Conservation (phyloP, 108 stramenopile genomes). For the Nitzschia inconspicua region DNA sequence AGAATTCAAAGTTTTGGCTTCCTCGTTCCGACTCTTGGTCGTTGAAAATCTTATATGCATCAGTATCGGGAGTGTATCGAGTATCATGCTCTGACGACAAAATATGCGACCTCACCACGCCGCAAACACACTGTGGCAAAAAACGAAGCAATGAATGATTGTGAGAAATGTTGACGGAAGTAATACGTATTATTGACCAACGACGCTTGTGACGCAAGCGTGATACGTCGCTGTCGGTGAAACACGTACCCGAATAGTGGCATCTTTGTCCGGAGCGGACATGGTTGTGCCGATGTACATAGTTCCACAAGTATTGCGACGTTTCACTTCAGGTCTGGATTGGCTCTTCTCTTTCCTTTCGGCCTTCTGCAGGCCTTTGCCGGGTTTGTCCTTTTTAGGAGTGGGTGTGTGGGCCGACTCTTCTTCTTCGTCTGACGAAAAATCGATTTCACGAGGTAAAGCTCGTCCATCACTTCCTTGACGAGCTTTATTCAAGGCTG, state of each 20-base stretch:
- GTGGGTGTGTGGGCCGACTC: background rate
- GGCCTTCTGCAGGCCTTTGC: background rate
- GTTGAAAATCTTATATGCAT: conserved; percentile 39
- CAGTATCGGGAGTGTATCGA: conserved; percentile 9
- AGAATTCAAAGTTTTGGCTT: background rate
- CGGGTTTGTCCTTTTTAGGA: conserved; percentile 1
- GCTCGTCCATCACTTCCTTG: no score
- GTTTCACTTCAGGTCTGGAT: conserved; percentile 40
- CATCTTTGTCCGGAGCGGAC: conserved; percentile 92
- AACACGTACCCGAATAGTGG: conserved; percentile 80
- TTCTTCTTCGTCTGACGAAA: background rate
- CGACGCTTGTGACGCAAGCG: no score
- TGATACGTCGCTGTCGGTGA: background rate
- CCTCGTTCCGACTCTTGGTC: conserved; percentile 22
- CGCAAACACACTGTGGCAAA: conserved; percentile 73
- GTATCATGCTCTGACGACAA: conserved; percentile 46
- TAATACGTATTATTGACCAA: no score
- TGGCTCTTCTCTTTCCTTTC: background rate
- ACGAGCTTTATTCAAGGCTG: no score
- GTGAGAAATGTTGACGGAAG: background rate
- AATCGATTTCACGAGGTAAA: no score
- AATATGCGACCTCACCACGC: conserved; percentile 88
- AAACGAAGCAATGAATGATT: conserved; percentile 2
- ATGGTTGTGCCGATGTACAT: conserved; percentile 86
- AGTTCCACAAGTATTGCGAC: conserved; percentile 91